phyloP scores from a whole-genome alignment of 2,329 filamentous ascomycete genomes.

The Coniochaeta hoffmannii region DNA sequence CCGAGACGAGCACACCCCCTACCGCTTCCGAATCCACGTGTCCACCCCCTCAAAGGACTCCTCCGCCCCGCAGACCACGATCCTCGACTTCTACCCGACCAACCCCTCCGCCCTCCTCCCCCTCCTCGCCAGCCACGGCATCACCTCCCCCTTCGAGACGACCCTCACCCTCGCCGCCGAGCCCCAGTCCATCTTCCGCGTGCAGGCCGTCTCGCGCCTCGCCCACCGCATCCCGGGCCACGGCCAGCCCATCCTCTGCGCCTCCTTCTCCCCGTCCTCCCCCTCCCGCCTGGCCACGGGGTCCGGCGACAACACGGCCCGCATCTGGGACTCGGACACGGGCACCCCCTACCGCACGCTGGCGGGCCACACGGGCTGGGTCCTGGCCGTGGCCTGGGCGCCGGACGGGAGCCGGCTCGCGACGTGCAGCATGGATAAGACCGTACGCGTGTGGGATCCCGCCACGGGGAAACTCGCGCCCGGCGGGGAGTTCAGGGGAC shows the following conservation, averaged over 20 bases:
- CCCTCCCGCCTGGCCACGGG: conserved; percentile 79
- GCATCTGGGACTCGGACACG: conserved; percentile 93
- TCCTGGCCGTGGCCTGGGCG: conserved; percentile 79
- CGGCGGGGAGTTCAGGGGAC: conserved; percentile 67
- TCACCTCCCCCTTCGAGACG: conserved; percentile 9
- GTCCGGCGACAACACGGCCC: conserved; percentile 81
- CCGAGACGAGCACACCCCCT: conserved; percentile 52
- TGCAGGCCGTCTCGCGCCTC: conserved; percentile 85
- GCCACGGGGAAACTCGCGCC: conserved; percentile 66
- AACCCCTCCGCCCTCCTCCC: conserved; percentile 3
- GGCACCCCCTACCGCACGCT: conserved; percentile 82
- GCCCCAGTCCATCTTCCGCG: conserved; percentile 89
- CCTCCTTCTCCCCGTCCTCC: conserved; percentile 74
- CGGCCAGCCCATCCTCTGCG: conserved; percentile 80
- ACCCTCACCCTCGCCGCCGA: conserved; percentile 49
- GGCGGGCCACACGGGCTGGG: conserved; percentile 84
- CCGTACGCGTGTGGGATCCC: conserved; percentile 83
- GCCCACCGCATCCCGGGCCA: conserved; percentile 85
- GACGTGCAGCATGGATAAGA: conserved; percentile 89
- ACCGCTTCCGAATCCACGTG: conserved; percentile 52
- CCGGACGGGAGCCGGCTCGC: conserved; percentile 76
- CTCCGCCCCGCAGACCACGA: conserved; percentile 11
- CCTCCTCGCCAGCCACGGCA: conserved; percentile 2
- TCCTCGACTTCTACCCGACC: conserved; percentile 6
- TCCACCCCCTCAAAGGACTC: conserved; percentile 11